Base-by-base conservation (phyloP, 2,329 filamentous ascomycete species). In the Epichloe uncinata region DNA sequence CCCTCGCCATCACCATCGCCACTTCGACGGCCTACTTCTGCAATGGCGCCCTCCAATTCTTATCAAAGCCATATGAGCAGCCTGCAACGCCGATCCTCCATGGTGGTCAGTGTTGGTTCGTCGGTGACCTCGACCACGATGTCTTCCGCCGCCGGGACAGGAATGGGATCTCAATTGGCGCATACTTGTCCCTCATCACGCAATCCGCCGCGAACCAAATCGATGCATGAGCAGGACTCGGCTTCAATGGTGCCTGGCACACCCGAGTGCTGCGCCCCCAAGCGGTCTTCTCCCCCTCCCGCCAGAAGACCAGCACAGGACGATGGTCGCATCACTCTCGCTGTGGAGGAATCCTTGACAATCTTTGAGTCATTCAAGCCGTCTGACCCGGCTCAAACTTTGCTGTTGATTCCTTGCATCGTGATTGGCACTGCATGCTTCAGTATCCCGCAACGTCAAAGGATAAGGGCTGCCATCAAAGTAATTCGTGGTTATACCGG, bases 341-440 rank as follows among this genome's bases (percentile, higher is more conserved):
- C 76, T 0, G 75, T 84, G 1, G 72, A 81, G 22, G 73, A 80
- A 55, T 77, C 76, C 0, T 66, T 84, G 8, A 60, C 63, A 0
- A 70, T 82, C 4, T 60, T 83, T 4, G 73, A 77, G 50, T 69
- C 69, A 0, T 77, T 84, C 59, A 72, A 71, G 51, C 70, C 77
- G 2, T 73, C 71, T 15, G 79, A 83, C 53, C 77, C 77, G 0
- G 72, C 70, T 4, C 78, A 82, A 58, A 79, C 77, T 0, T 65
- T 83, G 3, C 68, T 82, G 0, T 63, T 83, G 18, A 73, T 82
- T 13, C 79, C 79, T 0, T 79, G 77, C 49, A 71, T 82, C 22
- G 63, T 83, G 1, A 73, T 82, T 40, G 79, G 79, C 20, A 77
- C 75, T n/a, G 74, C 77, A 0, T 77, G 75, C 52, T 81, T 82